Evolutionary conservation across 306 rosid species (phyloP).

Genomic region (Rubus idaeus): DNA sequence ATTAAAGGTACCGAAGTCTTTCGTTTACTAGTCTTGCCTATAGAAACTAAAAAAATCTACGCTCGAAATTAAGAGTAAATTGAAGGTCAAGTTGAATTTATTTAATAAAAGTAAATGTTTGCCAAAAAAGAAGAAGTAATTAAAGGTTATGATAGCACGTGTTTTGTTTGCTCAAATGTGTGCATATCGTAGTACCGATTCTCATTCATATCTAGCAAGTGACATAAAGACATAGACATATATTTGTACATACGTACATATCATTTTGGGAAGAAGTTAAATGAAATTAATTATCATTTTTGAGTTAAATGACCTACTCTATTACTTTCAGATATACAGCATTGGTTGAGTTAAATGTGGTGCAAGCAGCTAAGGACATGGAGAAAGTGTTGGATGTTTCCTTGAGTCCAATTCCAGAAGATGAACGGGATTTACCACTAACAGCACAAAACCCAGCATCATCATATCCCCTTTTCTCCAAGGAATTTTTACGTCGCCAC

Average conservation of each 20-base stretch:
- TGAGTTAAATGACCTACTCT: too few species aligned
- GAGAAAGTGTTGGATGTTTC: conserved; percentile 58
- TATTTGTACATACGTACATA: not conserved
- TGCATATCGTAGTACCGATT: too few species aligned
- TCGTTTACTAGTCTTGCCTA: too few species aligned
- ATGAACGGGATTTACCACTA: conserved; percentile 2
- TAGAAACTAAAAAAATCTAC: too few species aligned
- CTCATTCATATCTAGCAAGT: not conserved
- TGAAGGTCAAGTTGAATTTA: too few species aligned
- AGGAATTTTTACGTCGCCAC: conserved; percentile 49
- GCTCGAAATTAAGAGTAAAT: too few species aligned
- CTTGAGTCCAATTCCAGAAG: conserved; percentile 48
- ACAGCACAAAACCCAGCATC: conserved; percentile 4
- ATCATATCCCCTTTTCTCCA: conserved; percentile 44
- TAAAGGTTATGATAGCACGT: too few species aligned
- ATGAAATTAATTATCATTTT: not conserved
- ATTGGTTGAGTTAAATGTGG: conserved; percentile 60
- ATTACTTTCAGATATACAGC: conserved; percentile 62
- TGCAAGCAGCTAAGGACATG: conserved; percentile 77
- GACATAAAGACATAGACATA: not conserved
- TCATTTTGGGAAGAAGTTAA: not conserved
- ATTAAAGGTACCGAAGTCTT: too few species aligned
- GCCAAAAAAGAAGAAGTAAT: too few species aligned
- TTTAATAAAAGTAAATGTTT: too few species aligned
- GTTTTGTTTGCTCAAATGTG: too few species aligned